Base-by-base conservation (phyloP, 2,329 filamentous ascomycete species). In the Pseudocercospora ulei region DNA sequence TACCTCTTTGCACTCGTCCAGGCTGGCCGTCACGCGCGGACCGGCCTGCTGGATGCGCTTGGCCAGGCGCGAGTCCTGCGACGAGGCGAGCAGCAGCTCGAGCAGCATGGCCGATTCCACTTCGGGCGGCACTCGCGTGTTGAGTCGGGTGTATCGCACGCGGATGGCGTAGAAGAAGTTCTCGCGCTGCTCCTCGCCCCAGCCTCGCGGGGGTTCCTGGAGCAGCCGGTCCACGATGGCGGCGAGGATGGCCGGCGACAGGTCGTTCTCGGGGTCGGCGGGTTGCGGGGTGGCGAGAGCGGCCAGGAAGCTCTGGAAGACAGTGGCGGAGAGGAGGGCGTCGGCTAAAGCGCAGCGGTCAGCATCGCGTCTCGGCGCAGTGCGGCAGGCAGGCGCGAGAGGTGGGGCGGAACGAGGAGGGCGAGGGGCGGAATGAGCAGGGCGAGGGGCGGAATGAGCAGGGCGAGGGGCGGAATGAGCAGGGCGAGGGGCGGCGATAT, bases 251-350 rank as follows among this genome's bases (percentile, higher is more conserved):
- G 74, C 65, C 18, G 79, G 69, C 7, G 68, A 70, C 38, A 87
- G 62, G 44, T 82, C 78, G 48, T 78, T 72, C 53, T 82, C 76
- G 25, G 75, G 72, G 35, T 73, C 70, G 41, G 72, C 71, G 35
- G 42, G 39, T 37, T 52, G 48, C 13, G 57, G 55, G 28, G 48
- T 43, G 8, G 78, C 70, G 39, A 95, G 70, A 48, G 80, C 78
- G 55, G 85, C 76, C 35, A 92, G 68, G 58, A 95, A 88, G 14
- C 77, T 75, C 36, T 75, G 69, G 51, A 83, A 82, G 52, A n/a
- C n/a, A n/a, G 84, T 87, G 48, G 80, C 80, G 7, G 82, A 81
- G 17, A 95, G 69, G 42, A 95, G 87, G n/a, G 82, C 81, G 62
- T 94, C 86, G 51, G 86, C 88, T 95, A 53, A 42, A 34, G 19